A percentile compares a stretch with the other conserved stretches of the same genome.
Conservation (phyloP, 768 basidiomycete genomes). For the Leccinum rimulosum region DNA sequence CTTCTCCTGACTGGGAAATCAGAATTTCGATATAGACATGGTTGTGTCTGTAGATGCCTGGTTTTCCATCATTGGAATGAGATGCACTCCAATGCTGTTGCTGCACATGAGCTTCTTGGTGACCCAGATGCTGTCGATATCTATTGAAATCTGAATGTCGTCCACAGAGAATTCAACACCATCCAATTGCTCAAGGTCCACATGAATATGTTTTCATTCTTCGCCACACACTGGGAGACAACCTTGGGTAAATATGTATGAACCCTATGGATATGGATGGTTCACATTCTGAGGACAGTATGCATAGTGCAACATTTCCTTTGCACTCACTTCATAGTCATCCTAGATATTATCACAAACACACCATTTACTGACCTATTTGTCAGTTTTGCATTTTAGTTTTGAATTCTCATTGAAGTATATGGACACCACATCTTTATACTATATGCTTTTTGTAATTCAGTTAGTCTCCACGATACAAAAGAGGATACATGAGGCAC, state of each 20-base stretch:
- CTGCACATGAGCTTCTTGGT: too few species aligned
- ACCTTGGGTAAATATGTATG: background rate
- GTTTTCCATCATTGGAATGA: background rate
- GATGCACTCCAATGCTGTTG: too few species aligned
- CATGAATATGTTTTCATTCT: background rate
- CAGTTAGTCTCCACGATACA: too few species aligned
- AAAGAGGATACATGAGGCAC: too few species aligned
- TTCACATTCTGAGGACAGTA: too few species aligned
- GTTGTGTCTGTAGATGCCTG: constrained; percentile 11
- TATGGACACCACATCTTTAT: too few species aligned
- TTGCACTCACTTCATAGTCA: background rate
- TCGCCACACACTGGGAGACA: background rate
- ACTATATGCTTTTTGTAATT: too few species aligned
- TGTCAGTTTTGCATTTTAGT: too few species aligned
- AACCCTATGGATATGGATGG: background rate
- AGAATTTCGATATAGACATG: constrained; percentile 16
- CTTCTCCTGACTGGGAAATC: constrained; percentile 2
- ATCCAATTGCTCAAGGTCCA: constrained; percentile 2
- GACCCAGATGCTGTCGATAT: background rate
- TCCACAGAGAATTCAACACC: background rate
- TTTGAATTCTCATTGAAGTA: too few species aligned
- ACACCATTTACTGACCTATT: too few species aligned
- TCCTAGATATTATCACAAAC: too few species aligned
- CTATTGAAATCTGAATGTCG: background rate
- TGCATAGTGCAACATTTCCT: background rate